Percentiles rank a stretch among this genome's conserved stretches.
Conservation (phyloP, 2,329 filamentous ascomycete genomes). For the Trichoderma gracile region DNA sequence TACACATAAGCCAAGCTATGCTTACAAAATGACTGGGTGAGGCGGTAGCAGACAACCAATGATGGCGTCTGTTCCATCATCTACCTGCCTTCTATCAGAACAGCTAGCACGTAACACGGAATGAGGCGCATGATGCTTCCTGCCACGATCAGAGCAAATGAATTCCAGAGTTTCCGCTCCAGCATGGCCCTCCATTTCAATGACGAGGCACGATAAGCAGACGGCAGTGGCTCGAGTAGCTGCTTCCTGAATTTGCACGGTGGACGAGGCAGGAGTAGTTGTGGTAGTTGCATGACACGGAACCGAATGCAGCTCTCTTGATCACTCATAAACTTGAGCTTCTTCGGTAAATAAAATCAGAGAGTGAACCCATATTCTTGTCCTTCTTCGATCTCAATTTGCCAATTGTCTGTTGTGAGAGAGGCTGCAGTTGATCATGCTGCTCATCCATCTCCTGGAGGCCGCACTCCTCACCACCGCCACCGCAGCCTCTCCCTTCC, state of each 20-base stretch:
- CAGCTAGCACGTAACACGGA: not conserved
- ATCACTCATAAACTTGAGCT: not conserved
- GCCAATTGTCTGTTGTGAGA: not conserved
- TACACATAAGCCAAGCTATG: too few species aligned
- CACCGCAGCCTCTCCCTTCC: not conserved
- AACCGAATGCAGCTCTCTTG: not conserved
- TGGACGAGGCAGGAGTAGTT: not conserved
- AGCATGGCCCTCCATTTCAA: not conserved
- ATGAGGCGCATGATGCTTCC: not conserved
- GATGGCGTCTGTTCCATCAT: too few species aligned
- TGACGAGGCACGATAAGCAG: not conserved
- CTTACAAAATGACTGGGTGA: too few species aligned
- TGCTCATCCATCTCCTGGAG: not conserved
- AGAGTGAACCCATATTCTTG: not conserved
- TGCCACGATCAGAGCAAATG: not conserved
- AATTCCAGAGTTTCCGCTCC: not conserved
- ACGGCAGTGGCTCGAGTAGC: conserved; percentile 10
- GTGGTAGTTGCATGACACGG: conserved; percentile 13
- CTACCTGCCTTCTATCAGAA: too few species aligned
- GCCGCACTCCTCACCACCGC: not conserved
- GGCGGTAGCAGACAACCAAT: too few species aligned
- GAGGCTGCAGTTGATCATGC: not conserved
- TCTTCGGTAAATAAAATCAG: too few species aligned
- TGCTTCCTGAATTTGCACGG: not conserved
- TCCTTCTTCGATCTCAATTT: not conserved